A percentile compares a stretch with the other conserved stretches of the same genome.
Conservation (phyloP, 805 yeast genomes). For the Isabelozyma heimii region DNA sequence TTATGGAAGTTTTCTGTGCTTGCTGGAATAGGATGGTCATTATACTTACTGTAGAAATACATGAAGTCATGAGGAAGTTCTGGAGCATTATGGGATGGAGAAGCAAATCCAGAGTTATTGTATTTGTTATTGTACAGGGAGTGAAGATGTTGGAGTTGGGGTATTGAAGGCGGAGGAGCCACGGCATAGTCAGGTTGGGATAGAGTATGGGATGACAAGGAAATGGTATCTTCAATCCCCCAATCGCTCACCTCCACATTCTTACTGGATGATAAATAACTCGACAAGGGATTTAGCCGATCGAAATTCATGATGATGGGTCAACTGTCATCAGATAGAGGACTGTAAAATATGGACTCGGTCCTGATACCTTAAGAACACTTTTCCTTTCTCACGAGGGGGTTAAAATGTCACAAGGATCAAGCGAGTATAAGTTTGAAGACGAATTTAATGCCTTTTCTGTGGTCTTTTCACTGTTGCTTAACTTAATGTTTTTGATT, state of each 20-base stretch:
- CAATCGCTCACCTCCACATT: slow-evolving; percentile 26
- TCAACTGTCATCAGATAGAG: too few species aligned
- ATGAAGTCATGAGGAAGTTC: slow-evolving; percentile 2
- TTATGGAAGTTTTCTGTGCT: slow-evolving; percentile 19
- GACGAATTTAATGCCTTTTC: too few species aligned
- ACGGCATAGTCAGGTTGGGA: not conserved
- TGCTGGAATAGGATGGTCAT: slow-evolving; percentile 5
- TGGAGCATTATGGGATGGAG: slow-evolving; percentile 1
- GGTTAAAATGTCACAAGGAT: too few species aligned
- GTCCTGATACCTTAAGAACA: too few species aligned
- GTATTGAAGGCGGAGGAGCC: not conserved
- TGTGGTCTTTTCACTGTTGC: too few species aligned
- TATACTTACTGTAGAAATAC: slow-evolving; percentile 10
- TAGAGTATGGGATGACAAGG: slow-evolving; percentile 6
- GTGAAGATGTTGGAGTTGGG: not conserved
- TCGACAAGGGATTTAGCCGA: slow-evolving; percentile 22
- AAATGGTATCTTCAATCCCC: slow-evolving; percentile 31
- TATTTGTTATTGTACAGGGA: not conserved
- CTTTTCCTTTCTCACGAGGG: too few species aligned
- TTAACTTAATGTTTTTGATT: not conserved
- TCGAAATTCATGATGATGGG: slow-evolving; percentile 23
- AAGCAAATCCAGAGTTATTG: slow-evolving; percentile 1
- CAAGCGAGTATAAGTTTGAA: too few species aligned
- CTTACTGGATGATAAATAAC: slow-evolving; percentile 13
- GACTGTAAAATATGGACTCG: too few species aligned